These are phyloP conservation scores for Phytophthora syringae DNA, from an alignment of 352 stramenopile genomes.

Conservation along the genomic window DNA sequence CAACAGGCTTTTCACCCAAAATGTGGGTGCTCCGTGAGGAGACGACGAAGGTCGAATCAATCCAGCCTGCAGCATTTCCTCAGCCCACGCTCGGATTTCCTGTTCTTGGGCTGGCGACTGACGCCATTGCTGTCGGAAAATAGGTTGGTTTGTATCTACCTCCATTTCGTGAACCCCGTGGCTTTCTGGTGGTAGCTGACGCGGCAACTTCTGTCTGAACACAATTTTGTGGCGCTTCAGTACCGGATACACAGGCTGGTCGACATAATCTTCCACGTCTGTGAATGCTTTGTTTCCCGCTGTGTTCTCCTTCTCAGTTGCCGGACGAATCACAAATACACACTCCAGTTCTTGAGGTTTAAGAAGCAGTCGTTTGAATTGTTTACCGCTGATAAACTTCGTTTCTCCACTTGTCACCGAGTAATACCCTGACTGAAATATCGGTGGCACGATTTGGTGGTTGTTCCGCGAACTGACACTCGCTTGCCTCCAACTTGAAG, in stretches of 20 bases:
- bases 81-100: not conserved
- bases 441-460: not conserved
- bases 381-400: not conserved
- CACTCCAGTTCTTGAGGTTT: not conserved
- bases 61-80: not conserved
- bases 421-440: not conserved
- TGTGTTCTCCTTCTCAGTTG: slow-evolving; percentile 13
- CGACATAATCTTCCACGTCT: slow-evolving; percentile 1
- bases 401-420: not conserved
- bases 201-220: not conserved
- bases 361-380: not conserved
- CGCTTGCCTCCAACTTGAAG: not conserved
- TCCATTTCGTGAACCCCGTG: not conserved
- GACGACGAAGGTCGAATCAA: not conserved
- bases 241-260: not conserved
- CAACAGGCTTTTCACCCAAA: not conserved
- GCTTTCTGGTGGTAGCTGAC: not conserved
- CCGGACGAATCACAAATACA: slow-evolving; percentile 2
- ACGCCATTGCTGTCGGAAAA: not conserved
- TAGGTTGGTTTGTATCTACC: not conserved
- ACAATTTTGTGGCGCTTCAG: not conserved
- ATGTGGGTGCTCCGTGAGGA: not conserved
- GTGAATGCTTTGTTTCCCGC: not conserved
- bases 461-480: not conserved
- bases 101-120: not conserved